A percentile compares a stretch with the other conserved stretches of the same genome.
Conservation (phyloP, 345 rosid species). For the Corchorus capsularis region DNA sequence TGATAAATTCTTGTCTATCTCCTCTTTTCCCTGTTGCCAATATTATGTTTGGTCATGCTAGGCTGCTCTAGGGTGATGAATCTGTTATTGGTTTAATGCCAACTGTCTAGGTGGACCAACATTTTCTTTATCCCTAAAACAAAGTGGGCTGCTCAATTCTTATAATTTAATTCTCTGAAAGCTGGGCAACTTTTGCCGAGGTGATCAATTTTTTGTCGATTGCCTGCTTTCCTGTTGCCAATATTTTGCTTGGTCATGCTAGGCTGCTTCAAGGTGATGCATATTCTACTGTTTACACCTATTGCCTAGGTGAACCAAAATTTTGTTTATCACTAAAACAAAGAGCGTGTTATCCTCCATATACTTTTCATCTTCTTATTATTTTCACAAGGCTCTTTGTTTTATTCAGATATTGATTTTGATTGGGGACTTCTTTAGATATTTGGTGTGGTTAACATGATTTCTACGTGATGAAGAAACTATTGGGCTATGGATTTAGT, state of each 20-base stretch:
- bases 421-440: background rate
- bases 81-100: background rate
- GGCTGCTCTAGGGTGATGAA: too few species aligned
- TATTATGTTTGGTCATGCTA: too few species aligned
- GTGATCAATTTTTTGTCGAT: slow-evolving; percentile 37
- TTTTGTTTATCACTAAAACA: background rate
- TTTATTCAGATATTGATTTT: background rate
- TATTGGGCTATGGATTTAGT: slow-evolving; percentile 27
- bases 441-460: background rate
- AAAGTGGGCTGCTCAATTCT: background rate
- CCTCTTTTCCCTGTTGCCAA: too few species aligned
- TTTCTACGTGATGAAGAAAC: slow-evolving; percentile 39
- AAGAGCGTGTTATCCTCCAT: background rate
- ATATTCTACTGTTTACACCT: background rate
- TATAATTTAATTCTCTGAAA: background rate
- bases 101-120: background rate
- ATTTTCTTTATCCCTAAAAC: background rate
- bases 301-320: slow-evolving; percentile 10
- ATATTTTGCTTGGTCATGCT: slow-evolving; percentile 26
- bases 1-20: background rate
- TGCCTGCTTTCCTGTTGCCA: slow-evolving; percentile 62
- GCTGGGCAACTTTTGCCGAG: slow-evolving; percentile 51
- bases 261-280: slow-evolving; percentile 18
- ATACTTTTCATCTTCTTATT: background rate
- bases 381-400: slow-evolving; percentile 1